Conservation (phyloP, 2,329 filamentous ascomycete genomes). For the Aspergillus sp. region DNA sequence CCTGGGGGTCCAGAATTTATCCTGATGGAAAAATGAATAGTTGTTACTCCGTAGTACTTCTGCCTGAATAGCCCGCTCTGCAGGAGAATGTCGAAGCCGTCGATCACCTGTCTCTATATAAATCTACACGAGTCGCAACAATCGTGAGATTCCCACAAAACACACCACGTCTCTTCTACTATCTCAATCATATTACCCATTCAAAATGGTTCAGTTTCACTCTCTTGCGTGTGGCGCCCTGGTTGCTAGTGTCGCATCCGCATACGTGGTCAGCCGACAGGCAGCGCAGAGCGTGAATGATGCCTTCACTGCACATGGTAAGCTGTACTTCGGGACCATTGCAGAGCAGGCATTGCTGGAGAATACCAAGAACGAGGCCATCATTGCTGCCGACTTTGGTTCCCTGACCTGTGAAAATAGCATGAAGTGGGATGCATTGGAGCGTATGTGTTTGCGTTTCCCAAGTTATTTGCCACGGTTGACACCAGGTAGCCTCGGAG, state of each 20-base stretch:
- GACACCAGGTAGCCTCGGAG: conserved; percentile 24
- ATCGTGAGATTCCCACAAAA: not conserved
- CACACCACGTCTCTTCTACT: too few relatives aligned
- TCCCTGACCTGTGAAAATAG: conserved; percentile 56
- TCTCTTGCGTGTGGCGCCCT: not conserved
- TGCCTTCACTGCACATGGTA: conserved; percentile 52
- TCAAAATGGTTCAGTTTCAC: not conserved
- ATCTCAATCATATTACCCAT: not conserved
- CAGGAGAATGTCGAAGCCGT: not conserved
- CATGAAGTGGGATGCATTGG: conserved; percentile 55
- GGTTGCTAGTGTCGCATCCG: not conserved
- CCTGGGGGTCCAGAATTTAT: too few relatives aligned
- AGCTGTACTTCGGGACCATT: conserved; percentile 57
- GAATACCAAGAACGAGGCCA: conserved; percentile 54
- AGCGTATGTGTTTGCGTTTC: conserved; percentile 31
- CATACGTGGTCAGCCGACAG: conserved; percentile 5
- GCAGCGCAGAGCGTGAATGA: conserved; percentile 39
- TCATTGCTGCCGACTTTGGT: conserved; percentile 52
- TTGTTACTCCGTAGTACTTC: not conserved
- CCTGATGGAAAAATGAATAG: not conserved
- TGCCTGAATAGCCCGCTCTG: not conserved
- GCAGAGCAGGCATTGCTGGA: conserved; percentile 44
- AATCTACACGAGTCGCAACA: not conserved
- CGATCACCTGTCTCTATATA: not conserved
- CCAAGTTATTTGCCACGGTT: not conserved